These are phyloP conservation scores for Suhomyces pyralidae DNA, from an alignment of 805 yeast species.

Conservation along the genomic window DNA sequence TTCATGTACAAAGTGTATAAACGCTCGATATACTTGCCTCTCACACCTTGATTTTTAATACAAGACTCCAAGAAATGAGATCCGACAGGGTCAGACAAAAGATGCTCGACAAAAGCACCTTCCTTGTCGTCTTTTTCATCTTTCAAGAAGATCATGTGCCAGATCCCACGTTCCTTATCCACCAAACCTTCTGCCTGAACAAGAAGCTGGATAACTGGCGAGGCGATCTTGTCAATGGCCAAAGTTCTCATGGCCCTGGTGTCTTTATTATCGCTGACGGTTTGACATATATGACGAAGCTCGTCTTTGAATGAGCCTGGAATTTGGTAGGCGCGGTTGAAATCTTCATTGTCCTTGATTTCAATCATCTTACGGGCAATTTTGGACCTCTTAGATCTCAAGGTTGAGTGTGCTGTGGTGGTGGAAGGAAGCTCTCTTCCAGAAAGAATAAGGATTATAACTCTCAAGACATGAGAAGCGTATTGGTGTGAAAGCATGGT, in stretches of 20 bases:
- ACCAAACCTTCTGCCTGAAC: constrained; percentile 79
- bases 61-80: constrained; percentile 83
- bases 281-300: constrained; percentile 47
- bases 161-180: constrained; percentile 67
- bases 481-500: constrained; percentile 71
- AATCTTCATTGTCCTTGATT: constrained; percentile 73
- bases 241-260: constrained; percentile 56
- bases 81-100: constrained; percentile 86
- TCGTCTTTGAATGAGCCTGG: constrained; percentile 67
- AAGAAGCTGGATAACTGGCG: constrained; percentile 81
- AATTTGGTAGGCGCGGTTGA: constrained; percentile 60
- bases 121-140: constrained; percentile 58
- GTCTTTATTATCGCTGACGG: constrained; percentile 35
- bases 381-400: constrained; percentile 80
- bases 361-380: constrained; percentile 93
- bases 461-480: constrained; percentile 83
- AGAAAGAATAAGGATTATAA: constrained; percentile 65
- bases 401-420: constrained; percentile 61
- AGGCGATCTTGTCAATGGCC: constrained; percentile 75
- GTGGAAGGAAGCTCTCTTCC: constrained; percentile 79
- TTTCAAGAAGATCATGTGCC: constrained; percentile 59
- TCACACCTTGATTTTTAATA: constrained; percentile 55
- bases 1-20: constrained; percentile 69
- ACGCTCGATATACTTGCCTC: constrained; percentile 67
- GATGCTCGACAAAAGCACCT: constrained; percentile 78